These are phyloP conservation scores for Knoxia roxburghii DNA, from an alignment of 257 asterid species.

Conservation along the genomic window DNA sequence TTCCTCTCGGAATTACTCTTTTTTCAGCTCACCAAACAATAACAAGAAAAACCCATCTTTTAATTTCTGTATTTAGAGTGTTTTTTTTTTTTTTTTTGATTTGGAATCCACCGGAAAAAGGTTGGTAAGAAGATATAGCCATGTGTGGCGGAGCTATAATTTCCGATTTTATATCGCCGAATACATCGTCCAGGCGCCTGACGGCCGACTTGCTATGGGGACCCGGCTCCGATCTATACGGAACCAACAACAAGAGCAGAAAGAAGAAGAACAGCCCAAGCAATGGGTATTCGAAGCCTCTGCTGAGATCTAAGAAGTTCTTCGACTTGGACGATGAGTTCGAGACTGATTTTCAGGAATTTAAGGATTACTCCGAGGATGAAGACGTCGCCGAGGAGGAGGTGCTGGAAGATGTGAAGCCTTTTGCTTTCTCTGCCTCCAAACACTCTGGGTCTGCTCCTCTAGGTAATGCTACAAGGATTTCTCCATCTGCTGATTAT, in stretches of 20 bases:
- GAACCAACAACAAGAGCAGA: constrained; percentile 7
- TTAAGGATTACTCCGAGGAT: constrained; percentile 50
- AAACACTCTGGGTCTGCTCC: constrained; percentile 17
- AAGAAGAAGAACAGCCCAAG: constrained; percentile 34
- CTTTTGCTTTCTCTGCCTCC: constrained; percentile 48
- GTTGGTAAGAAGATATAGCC: neutral
- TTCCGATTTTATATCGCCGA: constrained; percentile 50
- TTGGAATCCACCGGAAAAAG: constrained; percentile 6
- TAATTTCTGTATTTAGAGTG: no score
- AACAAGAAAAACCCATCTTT: neutral
- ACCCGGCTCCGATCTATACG: constrained; percentile 31
- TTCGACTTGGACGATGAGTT: constrained; percentile 57
- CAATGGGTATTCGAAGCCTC: constrained; percentile 48
- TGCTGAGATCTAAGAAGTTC: constrained; percentile 46
- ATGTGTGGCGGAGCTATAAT: constrained; percentile 97
- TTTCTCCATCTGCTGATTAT: neutral
- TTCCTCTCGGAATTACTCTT: neutral
- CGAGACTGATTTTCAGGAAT: constrained; percentile 85
- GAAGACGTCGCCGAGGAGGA: constrained; percentile 21
- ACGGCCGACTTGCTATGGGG: constrained; percentile 90
- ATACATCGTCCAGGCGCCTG: constrained; percentile 58
- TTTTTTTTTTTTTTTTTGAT: no score
- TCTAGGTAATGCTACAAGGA: constrained; percentile 10
- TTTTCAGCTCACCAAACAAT: neutral
- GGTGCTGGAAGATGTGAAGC: constrained; percentile 39